Conservation (phyloP, 352 stramenopile species). For the Peronospora tabacina region DNA sequence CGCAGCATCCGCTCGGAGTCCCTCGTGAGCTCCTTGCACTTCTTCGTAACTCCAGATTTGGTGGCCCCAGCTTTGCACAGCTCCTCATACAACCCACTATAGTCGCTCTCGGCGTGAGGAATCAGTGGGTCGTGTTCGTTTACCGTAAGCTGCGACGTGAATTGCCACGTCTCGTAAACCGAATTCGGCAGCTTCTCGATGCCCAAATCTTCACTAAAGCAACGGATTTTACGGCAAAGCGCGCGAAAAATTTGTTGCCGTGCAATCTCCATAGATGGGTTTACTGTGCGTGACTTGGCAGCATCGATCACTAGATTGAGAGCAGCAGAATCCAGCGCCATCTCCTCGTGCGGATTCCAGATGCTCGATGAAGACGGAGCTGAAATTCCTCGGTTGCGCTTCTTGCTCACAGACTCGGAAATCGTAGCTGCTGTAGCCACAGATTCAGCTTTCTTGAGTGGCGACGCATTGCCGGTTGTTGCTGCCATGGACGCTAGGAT, state of each 20-base stretch:
- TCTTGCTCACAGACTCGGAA: constrained; percentile 15
- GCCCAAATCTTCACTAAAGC: constrained; percentile 61
- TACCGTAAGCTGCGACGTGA: constrained; percentile 66
- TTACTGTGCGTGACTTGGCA: constrained; percentile 18
- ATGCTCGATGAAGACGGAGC: constrained; percentile 23
- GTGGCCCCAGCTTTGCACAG: constrained; percentile 64
- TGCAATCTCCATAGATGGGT: constrained; percentile 53
- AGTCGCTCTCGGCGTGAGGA: constrained; percentile 59
- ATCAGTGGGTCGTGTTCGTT: constrained; percentile 66
- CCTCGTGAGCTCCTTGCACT: constrained; percentile 52
- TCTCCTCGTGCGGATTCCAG: constrained; percentile 47
- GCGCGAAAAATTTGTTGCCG: constrained; percentile 59
- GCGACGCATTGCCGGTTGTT: constrained; percentile 57
- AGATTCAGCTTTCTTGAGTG: neutral
- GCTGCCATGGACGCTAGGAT: constrained; percentile 78
- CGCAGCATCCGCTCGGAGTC: constrained; percentile 49
- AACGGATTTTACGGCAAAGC: constrained; percentile 62
- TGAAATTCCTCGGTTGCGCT: constrained; percentile 24
- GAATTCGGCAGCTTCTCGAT: constrained; percentile 74
- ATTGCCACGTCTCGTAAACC: constrained; percentile 82
- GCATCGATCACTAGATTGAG: constrained; percentile 14
- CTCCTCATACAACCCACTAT: constrained; percentile 63
- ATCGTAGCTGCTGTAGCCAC: neutral
- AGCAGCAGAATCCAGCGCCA: constrained; percentile 19
- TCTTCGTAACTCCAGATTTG: constrained; percentile 48